Evolutionary conservation across 2,329 filamentous ascomycete species (phyloP).

Genomic region (Coleophoma crateriformis): DNA sequence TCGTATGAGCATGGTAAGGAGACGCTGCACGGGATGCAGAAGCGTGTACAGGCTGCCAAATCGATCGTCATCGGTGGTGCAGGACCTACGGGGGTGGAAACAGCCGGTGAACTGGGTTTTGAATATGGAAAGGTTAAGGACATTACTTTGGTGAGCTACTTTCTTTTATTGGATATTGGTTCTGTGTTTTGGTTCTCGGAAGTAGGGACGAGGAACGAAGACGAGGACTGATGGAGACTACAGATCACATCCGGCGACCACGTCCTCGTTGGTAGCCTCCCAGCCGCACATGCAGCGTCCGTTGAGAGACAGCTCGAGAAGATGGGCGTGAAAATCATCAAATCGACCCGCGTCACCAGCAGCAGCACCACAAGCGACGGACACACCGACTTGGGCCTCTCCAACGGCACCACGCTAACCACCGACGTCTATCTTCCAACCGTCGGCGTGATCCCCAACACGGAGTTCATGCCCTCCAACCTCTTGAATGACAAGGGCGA

Average conservation of each 20-base stretch:
- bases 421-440: slow-evolving; percentile 54
- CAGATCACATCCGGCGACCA: slow-evolving; percentile 15
- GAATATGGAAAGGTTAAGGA: slow-evolving; percentile 19
- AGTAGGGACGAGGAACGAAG: not conserved
- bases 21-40: slow-evolving; percentile 2
- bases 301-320: slow-evolving; percentile 44
- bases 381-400: slow-evolving; percentile 42
- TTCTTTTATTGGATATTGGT: no score
- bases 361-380: slow-evolving; percentile 31
- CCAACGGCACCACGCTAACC: slow-evolving; percentile 37
- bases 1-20: slow-evolving; percentile 8
- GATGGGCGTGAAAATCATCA: slow-evolving; percentile 44
- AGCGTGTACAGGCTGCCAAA: slow-evolving; percentile 6
- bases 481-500: slow-evolving; percentile 39
- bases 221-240: not conserved
- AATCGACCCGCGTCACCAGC: slow-evolving; percentile 33
- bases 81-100: slow-evolving; percentile 21
- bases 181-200: no score
- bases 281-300: slow-evolving; percentile 13
- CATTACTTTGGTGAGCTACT: slow-evolving; percentile 14
- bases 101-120: slow-evolving; percentile 19
- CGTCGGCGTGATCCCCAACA: slow-evolving; percentile 49
- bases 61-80: slow-evolving; percentile 19
- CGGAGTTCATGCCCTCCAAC: slow-evolving; percentile 41
- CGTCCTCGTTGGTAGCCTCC: slow-evolving; percentile 10